Percentiles rank a stretch among this genome's conserved stretches.
Conservation (phyloP, 441 rosid genomes). For the Gossypium gossypioides region DNA sequence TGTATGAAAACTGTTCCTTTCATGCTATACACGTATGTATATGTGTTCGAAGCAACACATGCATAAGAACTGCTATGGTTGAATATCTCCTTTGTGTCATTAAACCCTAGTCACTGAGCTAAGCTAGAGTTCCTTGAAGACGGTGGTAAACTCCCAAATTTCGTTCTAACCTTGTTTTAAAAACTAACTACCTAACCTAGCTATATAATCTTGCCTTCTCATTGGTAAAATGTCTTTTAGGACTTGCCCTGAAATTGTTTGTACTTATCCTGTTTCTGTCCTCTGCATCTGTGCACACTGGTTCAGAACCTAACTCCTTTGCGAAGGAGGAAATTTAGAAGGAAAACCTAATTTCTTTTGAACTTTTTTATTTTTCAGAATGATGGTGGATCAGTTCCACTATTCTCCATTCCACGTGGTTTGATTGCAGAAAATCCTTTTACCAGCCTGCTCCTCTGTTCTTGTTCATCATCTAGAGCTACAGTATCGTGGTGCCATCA, state of each 20-base stretch:
- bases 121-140: background rate
- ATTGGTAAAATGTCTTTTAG: background rate
- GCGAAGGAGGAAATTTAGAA: background rate
- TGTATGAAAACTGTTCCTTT: background rate
- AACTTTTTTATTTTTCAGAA: slow-evolving; percentile 44
- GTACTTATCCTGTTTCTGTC: slow-evolving; percentile 5
- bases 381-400: slow-evolving; percentile 67
- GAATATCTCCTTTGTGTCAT: background rate
- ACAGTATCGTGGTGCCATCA: slow-evolving; percentile 74
- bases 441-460: slow-evolving; percentile 78
- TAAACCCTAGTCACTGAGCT: background rate
- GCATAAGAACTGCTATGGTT: background rate
- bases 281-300: background rate
- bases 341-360: slow-evolving; percentile 17
- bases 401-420: slow-evolving; percentile 65
- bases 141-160: background rate
- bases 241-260: background rate
- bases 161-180: background rate
- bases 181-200: background rate
- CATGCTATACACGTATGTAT: background rate
- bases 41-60: background rate
- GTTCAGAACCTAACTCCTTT: background rate
- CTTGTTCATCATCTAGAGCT: slow-evolving; percentile 46
- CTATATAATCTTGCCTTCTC: background rate
- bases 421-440: slow-evolving; percentile 85